Conservation (phyloP, 2,329 filamentous ascomycete genomes). For the Penicillium concentricum region DNA sequence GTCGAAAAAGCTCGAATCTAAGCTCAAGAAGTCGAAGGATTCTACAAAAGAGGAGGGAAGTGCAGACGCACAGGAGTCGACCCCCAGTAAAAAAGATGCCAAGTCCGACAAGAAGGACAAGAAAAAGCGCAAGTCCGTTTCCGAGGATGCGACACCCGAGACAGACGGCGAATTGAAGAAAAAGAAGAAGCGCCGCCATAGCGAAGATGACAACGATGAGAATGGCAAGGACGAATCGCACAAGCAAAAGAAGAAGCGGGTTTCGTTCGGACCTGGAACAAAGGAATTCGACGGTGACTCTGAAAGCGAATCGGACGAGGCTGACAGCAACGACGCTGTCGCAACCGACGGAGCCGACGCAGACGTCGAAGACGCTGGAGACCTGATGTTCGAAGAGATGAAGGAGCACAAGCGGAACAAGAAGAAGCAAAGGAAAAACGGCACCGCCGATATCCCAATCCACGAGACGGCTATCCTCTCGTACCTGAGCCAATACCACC, state of each 20-base stretch:
- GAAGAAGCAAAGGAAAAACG: conserved; percentile 22
- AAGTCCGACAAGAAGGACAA: conserved; percentile 23
- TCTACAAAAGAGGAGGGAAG: conserved; percentile 23
- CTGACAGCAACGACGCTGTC: conserved; percentile 9
- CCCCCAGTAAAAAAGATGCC: conserved; percentile 1
- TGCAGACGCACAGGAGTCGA: conserved; percentile 14
- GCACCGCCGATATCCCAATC: conserved; percentile 15
- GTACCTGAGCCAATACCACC: conserved; percentile 76
- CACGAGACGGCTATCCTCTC: conserved; percentile 60
- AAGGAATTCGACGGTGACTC: conserved; percentile 55
- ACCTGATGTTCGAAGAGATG: conserved; percentile 25
- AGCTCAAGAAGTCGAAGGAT: conserved; percentile 55
- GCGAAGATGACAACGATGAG: conserved; percentile 17
- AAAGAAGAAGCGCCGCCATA: conserved; percentile 24
- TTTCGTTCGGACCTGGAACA: conserved; percentile 64
- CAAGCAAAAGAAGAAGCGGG: conserved; percentile 53
- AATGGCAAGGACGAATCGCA: conserved; percentile 11
- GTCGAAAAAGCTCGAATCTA: conserved; percentile 61
- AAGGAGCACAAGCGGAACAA: conserved; percentile 35
- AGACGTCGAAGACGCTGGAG: conserved; percentile 24
- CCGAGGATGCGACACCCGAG: conserved; percentile 13
- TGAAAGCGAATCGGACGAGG: conserved; percentile 18
- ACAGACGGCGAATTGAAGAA: conserved; percentile 19
- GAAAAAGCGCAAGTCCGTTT: conserved; percentile 23
- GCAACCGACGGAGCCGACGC: conserved; percentile 14